These are phyloP conservation scores for Pulveroboletus sp. DNA, from an alignment of 768 basidiomycete genomes.

Conservation along the genomic window DNA sequence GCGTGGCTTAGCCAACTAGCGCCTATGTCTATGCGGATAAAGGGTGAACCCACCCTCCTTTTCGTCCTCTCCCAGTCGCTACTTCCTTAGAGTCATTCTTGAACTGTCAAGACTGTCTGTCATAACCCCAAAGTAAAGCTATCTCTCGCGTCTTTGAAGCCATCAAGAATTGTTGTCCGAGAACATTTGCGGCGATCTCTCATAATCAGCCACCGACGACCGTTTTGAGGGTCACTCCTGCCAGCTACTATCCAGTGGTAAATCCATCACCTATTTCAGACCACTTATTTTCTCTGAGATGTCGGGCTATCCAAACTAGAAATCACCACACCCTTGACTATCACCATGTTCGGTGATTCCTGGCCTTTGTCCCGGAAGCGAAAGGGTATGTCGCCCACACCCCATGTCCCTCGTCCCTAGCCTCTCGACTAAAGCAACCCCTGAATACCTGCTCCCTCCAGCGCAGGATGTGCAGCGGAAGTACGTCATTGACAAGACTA, in stretches of 20 bases:
- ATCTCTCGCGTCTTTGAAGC: neutral
- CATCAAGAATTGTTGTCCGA: neutral
- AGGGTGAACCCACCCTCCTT: neutral
- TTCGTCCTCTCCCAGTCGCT: neutral
- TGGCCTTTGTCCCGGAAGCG: constrained; percentile 18
- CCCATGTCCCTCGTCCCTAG: constrained; percentile 17
- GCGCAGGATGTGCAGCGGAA: constrained; percentile 22
- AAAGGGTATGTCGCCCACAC: constrained; percentile 9
- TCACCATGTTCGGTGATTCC: neutral
- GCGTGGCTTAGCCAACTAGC: constrained; percentile 17
- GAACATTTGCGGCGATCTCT: neutral
- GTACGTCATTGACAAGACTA: constrained; percentile 15
- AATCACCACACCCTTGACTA: neutral
- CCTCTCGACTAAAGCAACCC: constrained; percentile 14
- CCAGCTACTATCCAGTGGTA: neutral
- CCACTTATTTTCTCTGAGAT: neutral
- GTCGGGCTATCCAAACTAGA: neutral
- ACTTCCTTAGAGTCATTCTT: no score
- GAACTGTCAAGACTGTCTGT: neutral
- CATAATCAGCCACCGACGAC: neutral
- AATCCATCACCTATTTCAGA: no score
- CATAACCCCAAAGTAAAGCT: neutral
- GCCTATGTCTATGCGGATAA: neutral
- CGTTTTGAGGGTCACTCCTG: no score
- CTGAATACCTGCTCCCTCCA: constrained; percentile 6